Evolutionary conservation across 2,329 filamentous ascomycete genomes (phyloP), one percentile per base, ranked within the genome.

Genomic region (Curvularia lunata): DNA sequence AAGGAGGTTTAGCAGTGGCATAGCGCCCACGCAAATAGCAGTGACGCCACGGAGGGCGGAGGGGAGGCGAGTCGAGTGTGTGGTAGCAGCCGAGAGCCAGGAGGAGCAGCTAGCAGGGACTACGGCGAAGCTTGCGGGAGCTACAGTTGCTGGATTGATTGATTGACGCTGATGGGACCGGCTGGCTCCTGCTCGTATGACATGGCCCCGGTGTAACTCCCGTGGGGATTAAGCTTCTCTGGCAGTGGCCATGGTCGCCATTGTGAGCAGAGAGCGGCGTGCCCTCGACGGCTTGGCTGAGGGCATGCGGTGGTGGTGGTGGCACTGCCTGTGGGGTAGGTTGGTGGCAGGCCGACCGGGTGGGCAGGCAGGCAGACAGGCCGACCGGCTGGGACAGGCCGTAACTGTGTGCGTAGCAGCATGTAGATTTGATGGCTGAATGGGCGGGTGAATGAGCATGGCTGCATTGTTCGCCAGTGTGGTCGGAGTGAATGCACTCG

Each of bases 201-300:
- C 72, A 76, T 75, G 71, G 74, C 72, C 73, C 71, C 71, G 61
- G 71, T 73, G 71, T 72, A 72, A 75, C 74, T 75, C 67, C 68
- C 68, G 68, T 73, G 69, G 68, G 65, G 65, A 71, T 67, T 62
- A 66, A 70, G 66, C 67, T 52, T 70, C 64, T 66, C 62, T 66
- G 67, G 65, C 21, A 46, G 43, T 19, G 68, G 64, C 62, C 67
- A 48, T 66, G 69, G 65, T 65, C 65, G 57, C 56, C 56, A 64
- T 58, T 58, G 64, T 59, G 58, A 52, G 56, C 56, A 46, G 43
- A 40, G 43, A 19, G 48, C n/a, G n/a, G n/a, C n/a, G n/a, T n/a
- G n/a, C n/a, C n/a, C n/a, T n/a, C n/a, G n/a, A n/a, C n/a, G 48
- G 49, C 27, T 18, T 7, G 43, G 21, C 45, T 46, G 21, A 43